Percentiles rank a stretch among this genome's conserved stretches.
Evolutionary conservation across 306 rosid species (phyloP).

Genomic region (Vicia villosa): DNA sequence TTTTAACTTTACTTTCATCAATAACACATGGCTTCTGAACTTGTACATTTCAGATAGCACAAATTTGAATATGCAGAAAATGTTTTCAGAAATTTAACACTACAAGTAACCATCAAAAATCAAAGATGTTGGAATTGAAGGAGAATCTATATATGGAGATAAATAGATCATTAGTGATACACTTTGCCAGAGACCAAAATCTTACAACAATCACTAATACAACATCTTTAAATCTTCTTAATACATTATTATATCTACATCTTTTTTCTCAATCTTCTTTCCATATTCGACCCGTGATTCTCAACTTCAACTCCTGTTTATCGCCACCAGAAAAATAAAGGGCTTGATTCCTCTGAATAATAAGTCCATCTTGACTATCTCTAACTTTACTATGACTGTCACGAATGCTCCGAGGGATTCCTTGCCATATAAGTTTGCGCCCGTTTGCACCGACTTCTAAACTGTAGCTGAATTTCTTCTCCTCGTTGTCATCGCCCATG

Average conservation of each 20-base stretch:
- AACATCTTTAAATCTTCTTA: conserved; percentile 12
- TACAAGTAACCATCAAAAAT: neutral
- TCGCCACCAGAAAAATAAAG: conserved; percentile 91
- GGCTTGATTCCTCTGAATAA: conserved; percentile 83
- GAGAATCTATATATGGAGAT: conserved; percentile 26
- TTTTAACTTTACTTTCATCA: neutral
- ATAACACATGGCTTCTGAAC: neutral
- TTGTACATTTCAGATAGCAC: neutral
- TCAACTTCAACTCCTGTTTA: conserved; percentile 74
- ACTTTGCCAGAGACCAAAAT: conserved; percentile 36
- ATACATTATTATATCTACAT: conserved; percentile 38
- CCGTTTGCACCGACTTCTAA: conserved; percentile 93
- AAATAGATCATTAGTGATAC: conserved; percentile 31
- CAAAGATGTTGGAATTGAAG: conserved; percentile 13
- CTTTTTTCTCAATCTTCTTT: conserved; percentile 70
- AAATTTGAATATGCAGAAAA: neutral
- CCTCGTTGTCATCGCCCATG: conserved; percentile 89
- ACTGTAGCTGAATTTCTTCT: conserved; percentile 82
- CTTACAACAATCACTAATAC: conserved; percentile 29
- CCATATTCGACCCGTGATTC: conserved; percentile 96
- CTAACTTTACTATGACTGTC: conserved; percentile 83
- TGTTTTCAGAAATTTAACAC: neutral
- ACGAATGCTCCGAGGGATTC: conserved; percentile 90
- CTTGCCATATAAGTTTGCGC: conserved; percentile 92
- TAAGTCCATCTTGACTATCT: conserved; percentile 95